Base-by-base conservation (phyloP, 2,329 filamentous ascomycete species). In the Arachnomyces sp. region DNA sequence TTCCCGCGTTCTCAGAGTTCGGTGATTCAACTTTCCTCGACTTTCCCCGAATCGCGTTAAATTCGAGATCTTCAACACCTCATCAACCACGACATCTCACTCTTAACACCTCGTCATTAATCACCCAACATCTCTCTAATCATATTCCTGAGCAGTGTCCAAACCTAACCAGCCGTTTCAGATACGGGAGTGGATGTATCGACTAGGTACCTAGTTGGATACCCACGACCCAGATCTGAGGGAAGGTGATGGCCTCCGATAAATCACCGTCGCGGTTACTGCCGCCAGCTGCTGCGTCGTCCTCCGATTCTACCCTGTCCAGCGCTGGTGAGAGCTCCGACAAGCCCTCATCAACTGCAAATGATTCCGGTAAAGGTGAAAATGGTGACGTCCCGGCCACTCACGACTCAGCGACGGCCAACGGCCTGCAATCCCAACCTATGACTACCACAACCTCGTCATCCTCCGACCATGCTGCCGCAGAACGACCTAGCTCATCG, bases 401-500 rank as follows among this genome's bases (percentile, higher is more conserved):
- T 37, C 49, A 47, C 46, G 43, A 40, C 39, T 38, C 44, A 31
- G 34, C 52, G 15, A 45, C 55, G 39, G 52, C 59, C 48, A 60
- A 63, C 56, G 61, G 62, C 40, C 53, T 52, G 44, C 56, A 59
- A 33, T 62, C 63, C 13, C 57, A 61, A 52, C 62, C 63, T 40
- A 69, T 68, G 66, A 67, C 66, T 43, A 55, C 62, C 39, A 63
- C 61, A 44, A 63, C 62, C 29, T 66, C 67, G 13, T 57, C 61
- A 7, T 58, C 58, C 34, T 62, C 66, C 16, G 61, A 66, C 48
- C 53, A 55, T 41, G 55, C 54, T 40, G 45, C 44, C 28, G 52
- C 57, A 46, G 61, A 65, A 44, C 52, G 58, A 45, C 55, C 61
- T 46, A 60, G 61, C 49, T 53, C 55, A 46, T 62, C 67, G 51